Evolutionary conservation across 2,329 filamentous ascomycete species (phyloP).

Genomic region (Colletotrichum kahawae): DNA sequence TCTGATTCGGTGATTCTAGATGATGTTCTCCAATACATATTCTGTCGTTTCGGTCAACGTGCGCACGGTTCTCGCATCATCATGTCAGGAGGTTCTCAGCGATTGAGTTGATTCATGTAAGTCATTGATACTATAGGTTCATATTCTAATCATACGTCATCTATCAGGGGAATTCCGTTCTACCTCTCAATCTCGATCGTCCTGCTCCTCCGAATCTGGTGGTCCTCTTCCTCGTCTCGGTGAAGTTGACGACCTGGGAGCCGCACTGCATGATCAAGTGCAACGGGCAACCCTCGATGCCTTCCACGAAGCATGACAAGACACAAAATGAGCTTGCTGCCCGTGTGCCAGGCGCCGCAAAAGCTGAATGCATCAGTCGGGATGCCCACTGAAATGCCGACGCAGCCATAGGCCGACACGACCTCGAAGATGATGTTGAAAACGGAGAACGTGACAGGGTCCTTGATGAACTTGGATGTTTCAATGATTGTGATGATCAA

Average conservation of each 20-base stretch:
- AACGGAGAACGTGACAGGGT: conserved; percentile 59
- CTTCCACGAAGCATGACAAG: conserved; percentile 62
- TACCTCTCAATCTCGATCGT: background rate
- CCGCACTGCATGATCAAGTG: conserved; percentile 57
- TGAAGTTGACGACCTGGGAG: conserved; percentile 39
- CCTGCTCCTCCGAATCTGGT: background rate
- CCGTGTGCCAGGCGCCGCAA: conserved; percentile 55
- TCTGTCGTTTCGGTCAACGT: too few relatives aligned
- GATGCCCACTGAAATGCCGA: conserved; percentile 64
- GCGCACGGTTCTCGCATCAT: too few relatives aligned
- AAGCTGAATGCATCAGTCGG: conserved; percentile 60
- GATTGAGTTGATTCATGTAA: too few relatives aligned
- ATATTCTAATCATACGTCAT: background rate
- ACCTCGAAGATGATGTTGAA: conserved; percentile 67
- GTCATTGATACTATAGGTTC: background rate
- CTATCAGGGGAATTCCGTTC: accelerated
- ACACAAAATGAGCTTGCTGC: conserved; percentile 64
- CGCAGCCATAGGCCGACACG: conserved; percentile 63
- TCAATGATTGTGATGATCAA: conserved; percentile 67
- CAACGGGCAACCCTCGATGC: conserved; percentile 61
- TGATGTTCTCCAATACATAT: too few relatives aligned
- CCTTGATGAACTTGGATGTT: conserved; percentile 54
- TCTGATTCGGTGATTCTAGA: too few relatives aligned
- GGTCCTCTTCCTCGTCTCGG: conserved; percentile 34
- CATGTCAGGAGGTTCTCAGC: too few relatives aligned